Evolutionary conservation across 2,329 filamentous ascomycete species (phyloP).

Genomic region (Colletotrichum eleusines): DNA sequence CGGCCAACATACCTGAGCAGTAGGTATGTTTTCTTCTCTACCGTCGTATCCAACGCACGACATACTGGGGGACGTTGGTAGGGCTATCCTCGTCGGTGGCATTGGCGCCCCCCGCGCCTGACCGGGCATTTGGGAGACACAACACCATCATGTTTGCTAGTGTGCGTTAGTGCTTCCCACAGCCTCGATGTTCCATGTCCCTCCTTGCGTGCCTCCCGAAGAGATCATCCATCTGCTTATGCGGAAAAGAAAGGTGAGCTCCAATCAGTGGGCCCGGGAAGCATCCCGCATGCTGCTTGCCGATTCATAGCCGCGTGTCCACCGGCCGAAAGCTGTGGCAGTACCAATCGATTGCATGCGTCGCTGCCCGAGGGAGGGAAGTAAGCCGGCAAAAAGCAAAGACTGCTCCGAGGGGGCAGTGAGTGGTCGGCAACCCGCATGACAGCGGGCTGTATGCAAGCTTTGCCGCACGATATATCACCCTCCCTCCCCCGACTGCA

Average conservation of each 20-base stretch:
- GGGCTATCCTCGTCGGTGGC: conserved; percentile 39
- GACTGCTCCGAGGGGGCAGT: conserved; percentile 23
- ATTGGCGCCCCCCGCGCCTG: conserved; percentile 31
- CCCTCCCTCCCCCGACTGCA: conserved; percentile 12
- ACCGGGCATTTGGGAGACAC: conserved; percentile 39
- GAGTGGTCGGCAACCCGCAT: conserved; percentile 27
- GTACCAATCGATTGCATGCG: conserved; percentile 39
- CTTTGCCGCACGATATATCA: conserved; percentile 34
- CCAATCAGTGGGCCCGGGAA: conserved; percentile 29
- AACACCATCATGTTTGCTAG: conserved; percentile 38
- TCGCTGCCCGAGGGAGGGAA: conserved; percentile 40
- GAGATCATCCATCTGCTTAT: conserved; percentile 36
- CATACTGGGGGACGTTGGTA: conserved; percentile 24
- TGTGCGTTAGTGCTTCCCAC: conserved; percentile 36
- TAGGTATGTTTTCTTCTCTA: conserved; percentile 29
- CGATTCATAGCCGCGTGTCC: conserved; percentile 39
- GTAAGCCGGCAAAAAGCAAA: conserved; percentile 33
- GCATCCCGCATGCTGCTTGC: conserved; percentile 22
- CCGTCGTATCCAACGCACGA: conserved; percentile 34
- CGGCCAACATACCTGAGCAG: conserved; percentile 29
- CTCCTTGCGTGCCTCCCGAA: conserved; percentile 40
- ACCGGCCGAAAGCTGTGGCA: conserved; percentile 40
- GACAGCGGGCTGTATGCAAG: conserved; percentile 25
- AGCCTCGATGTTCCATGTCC: conserved; percentile 30
- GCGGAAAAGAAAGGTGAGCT: conserved; percentile 33